A percentile compares a stretch with the other conserved stretches of the same genome.
Conservation (phyloP, 169 alveolate genomes). For the Plasmodium sp. region DNA sequence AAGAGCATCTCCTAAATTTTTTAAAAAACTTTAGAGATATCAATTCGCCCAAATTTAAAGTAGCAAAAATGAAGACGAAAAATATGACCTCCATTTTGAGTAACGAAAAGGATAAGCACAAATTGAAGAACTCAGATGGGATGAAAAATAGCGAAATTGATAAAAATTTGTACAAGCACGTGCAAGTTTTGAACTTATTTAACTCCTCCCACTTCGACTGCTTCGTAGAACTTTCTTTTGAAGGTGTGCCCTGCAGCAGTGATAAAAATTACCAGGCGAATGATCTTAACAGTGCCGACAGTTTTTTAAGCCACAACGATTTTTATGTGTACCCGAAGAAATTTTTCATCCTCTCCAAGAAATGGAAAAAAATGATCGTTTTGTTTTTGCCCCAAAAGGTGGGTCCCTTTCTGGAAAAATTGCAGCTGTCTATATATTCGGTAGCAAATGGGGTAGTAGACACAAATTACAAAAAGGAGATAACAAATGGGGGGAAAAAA, state of each 20-base stretch:
- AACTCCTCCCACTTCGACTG: constrained; percentile 42
- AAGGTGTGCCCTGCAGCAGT: background rate
- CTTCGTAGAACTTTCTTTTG: constrained; percentile 63
- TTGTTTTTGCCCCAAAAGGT: constrained; percentile 36
- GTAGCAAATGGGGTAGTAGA: background rate
- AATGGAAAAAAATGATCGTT: constrained; percentile 47
- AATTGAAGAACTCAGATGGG: background rate
- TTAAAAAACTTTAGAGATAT: constrained; percentile 21
- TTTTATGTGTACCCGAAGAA: constrained; percentile 57
- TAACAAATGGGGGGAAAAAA: background rate
- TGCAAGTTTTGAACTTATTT: constrained; percentile 50
- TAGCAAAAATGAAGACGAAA: background rate
- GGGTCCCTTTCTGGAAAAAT: constrained; percentile 12
- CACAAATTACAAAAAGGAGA: background rate
- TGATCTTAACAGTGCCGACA: background rate
- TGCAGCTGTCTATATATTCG: constrained; percentile 23
- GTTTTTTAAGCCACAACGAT: constrained; percentile 25
- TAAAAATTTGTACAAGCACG: constrained; percentile 38
- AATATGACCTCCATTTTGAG: background rate
- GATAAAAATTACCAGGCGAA: background rate
- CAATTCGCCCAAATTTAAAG: constrained; percentile 18
- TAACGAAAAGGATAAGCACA: background rate
- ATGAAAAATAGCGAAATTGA: constrained; percentile 9
- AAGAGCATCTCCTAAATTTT: constrained; percentile 18
- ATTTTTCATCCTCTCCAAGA: constrained; percentile 34